Base-by-base conservation (phyloP, 176 grass and related monocot species). In the Leersia perrieri region DNA sequence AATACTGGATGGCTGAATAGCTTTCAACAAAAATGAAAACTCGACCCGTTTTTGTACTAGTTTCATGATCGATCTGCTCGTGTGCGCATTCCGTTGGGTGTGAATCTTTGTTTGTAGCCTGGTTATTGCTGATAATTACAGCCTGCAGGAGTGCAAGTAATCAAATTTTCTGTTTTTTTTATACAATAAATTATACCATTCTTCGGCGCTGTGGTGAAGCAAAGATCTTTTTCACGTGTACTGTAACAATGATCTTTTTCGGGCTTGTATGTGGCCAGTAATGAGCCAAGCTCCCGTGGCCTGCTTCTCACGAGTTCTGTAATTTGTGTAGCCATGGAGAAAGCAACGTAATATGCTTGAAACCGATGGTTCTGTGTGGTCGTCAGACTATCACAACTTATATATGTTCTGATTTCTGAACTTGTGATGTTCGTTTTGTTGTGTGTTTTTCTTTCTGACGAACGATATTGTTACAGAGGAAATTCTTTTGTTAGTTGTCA, bases 291-390 rank as follows among this genome's bases (percentile, higher is more conserved):
- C 42, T 58, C 20, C 20, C 73, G 14, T 31, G 16, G 33, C 31
- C 30, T 55, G 47, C 28, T 39, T 76, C 29, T 75, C 72, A 61
- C 32, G 72, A 76, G 49, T 15, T 58, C n/a, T 58, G 53, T 25
- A 25, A 23, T 68, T 41, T 42, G 45, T 68, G 22, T 16, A 72
- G 67, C 11, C 49, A 31, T 20, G 33, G 18, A 8, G 84, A 66
- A 66, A 86, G 69, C 33, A 74, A 55, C 68, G 18, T 57, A 74
- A 67, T 60, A 68, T 65, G 70, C 42, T 41, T 33, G 42, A 28
- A 27, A 33, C 66, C 3, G 51, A 20, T 51, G 33, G 61, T 73
- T 70, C 9, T 75, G 60, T 36, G 76, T 81, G 77, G 77, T 15
- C 82, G 12, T 45, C 23, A 75, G 63, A 58, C 53, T 3, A 3